These are phyloP conservation scores for Coniochaeta pulveracea DNA, from an alignment of 2,329 filamentous ascomycete genomes.

Conservation along the genomic window DNA sequence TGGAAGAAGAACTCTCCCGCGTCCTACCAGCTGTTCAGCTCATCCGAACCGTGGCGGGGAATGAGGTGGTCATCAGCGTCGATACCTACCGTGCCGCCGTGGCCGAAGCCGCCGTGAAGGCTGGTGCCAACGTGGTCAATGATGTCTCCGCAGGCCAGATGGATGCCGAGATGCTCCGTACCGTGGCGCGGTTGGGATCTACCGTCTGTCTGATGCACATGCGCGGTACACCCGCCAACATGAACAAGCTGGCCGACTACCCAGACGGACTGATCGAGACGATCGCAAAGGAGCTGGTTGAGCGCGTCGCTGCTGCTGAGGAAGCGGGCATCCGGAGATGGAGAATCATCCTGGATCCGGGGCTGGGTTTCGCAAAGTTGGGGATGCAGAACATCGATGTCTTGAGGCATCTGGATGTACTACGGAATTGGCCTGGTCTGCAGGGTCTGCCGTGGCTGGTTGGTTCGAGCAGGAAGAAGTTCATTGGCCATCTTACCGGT, in stretches of 20 bases:
- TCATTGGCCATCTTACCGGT: slow-evolving; percentile 74
- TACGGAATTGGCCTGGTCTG: slow-evolving; percentile 54
- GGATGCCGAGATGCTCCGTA: slow-evolving; percentile 71
- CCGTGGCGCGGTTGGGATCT: slow-evolving; percentile 65
- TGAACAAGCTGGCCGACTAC: slow-evolving; percentile 61
- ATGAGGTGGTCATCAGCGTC: slow-evolving; percentile 64
- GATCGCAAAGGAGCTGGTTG: slow-evolving; percentile 56
- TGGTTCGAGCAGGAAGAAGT: slow-evolving; percentile 79
- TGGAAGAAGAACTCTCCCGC: slow-evolving; percentile 64
- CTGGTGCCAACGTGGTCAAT: slow-evolving; percentile 87
- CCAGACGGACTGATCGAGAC: slow-evolving; percentile 46
- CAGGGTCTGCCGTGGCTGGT: slow-evolving; percentile 75
- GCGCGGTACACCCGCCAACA: slow-evolving; percentile 76
- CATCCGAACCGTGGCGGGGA: slow-evolving; percentile 56
- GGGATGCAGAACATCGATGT: slow-evolving; percentile 72
- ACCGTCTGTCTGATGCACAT: slow-evolving; percentile 87
- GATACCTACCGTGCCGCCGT: slow-evolving; percentile 88
- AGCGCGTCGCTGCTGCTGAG: slow-evolving; percentile 63
- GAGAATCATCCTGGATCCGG: slow-evolving; percentile 91
- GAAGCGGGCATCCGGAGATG: slow-evolving; percentile 76
- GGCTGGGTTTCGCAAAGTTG: slow-evolving; percentile 87
- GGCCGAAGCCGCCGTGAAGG: slow-evolving; percentile 61
- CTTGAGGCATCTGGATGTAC: slow-evolving; percentile 52
- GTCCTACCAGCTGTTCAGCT: slow-evolving; percentile 69
- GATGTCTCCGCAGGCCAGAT: slow-evolving; percentile 78